These are phyloP conservation scores for Pestalotiopsis fici DNA, from an alignment of 2,329 filamentous ascomycete genomes.

Conservation along the genomic window DNA sequence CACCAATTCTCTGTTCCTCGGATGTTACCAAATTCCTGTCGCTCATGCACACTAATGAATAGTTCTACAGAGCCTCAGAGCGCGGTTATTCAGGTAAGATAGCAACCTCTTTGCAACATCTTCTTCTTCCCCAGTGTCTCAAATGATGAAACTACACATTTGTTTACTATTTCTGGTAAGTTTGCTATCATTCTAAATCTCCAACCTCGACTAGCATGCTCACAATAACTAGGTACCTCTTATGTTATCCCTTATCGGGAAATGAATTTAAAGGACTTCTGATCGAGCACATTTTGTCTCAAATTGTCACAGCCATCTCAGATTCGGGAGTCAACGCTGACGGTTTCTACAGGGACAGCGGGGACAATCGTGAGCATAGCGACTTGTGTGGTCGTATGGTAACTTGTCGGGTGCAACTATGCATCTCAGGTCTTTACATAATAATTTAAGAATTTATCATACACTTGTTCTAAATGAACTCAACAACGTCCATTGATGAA, in stretches of 20 bases:
- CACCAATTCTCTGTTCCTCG: too few relatives aligned
- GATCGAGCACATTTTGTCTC: slow-evolving; percentile 42
- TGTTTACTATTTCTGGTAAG: slow-evolving; percentile 81
- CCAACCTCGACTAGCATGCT: too few relatives aligned
- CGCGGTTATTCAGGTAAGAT: neutral
- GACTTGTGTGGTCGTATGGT: too few relatives aligned
- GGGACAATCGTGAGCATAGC: neutral
- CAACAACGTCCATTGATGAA: too few relatives aligned
- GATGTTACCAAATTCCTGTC: neutral
- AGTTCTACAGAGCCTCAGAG: neutral
- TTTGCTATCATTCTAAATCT: too few relatives aligned
- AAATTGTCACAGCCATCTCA: neutral
- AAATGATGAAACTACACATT: slow-evolving; percentile 72
- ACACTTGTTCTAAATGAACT: too few relatives aligned
- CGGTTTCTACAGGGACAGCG: neutral
- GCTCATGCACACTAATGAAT: neutral
- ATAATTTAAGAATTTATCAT: too few relatives aligned
- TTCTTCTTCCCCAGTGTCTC: slow-evolving; percentile 13
- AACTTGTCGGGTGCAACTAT: too few relatives aligned
- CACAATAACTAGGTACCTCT: too few relatives aligned
- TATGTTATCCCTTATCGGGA: slow-evolving; percentile 74
- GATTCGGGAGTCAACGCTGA: neutral
- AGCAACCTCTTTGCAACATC: neutral
- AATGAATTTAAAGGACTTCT: slow-evolving; percentile 90
- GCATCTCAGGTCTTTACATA: too few relatives aligned